Evolutionary conservation across 176 grass and related monocot species (phyloP).

Genomic region (Ampelocalamus luodianensis): DNA sequence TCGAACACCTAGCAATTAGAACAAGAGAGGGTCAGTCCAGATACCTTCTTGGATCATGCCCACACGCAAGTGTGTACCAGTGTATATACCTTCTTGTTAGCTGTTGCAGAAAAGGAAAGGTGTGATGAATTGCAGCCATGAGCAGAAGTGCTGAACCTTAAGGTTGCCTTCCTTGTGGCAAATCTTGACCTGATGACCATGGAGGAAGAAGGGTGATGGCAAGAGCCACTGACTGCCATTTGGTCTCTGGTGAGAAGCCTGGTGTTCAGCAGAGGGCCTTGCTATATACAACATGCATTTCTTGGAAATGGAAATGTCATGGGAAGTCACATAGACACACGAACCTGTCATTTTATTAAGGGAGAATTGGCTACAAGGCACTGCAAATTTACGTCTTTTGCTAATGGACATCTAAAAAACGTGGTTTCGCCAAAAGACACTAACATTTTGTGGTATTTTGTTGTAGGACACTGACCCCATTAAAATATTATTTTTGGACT

Average conservation of each 20-base stretch:
- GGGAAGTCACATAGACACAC: neutral
- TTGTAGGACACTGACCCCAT: too few relatives aligned
- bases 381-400: too few relatives aligned
- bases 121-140: constrained; percentile 29
- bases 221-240: constrained; percentile 41
- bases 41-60: constrained; percentile 2
- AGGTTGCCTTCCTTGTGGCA: constrained; percentile 13
- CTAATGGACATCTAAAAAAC: too few relatives aligned
- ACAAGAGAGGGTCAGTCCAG: neutral
- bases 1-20: constrained; percentile 64
- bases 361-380: too few relatives aligned
- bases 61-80: neutral
- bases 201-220: constrained; percentile 20
- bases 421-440: too few relatives aligned
- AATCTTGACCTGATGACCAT: constrained; percentile 20
- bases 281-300: neutral
- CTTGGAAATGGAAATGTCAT: constrained; percentile 2
- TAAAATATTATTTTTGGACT: too few relatives aligned
- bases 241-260: neutral
- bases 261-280: neutral
- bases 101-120: constrained; percentile 21
- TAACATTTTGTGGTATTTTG: too few relatives aligned
- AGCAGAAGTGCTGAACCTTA: constrained; percentile 39
- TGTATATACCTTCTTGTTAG: constrained; percentile 34
- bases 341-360: neutral